Evolutionary conservation across 2,329 filamentous ascomycete species (phyloP).

Genomic region (Colletotrichum endophyticum): DNA sequence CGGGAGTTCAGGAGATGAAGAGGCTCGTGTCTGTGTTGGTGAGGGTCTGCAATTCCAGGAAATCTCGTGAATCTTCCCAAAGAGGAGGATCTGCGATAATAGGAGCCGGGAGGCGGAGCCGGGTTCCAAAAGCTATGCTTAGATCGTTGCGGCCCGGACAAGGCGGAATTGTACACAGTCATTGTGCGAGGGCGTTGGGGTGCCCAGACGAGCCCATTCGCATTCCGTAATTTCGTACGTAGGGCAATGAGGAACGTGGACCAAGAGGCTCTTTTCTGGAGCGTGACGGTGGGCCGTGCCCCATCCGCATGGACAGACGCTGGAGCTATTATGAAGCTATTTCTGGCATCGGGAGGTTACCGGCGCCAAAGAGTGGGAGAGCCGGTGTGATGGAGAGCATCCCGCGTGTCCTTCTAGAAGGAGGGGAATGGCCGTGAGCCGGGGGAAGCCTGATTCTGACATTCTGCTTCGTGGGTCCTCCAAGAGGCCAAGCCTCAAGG

Average conservation of each 20-base stretch:
- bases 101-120: conserved; percentile 10
- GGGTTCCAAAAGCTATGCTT: conserved; percentile 3
- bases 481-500: background rate
- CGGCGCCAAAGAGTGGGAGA: conserved; percentile 1
- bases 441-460: background rate
- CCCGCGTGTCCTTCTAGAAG: conserved; percentile 5
- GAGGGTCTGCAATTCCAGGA: conserved; percentile 5
- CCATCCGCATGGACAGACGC: background rate
- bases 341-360: conserved; percentile 12
- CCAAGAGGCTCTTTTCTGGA: conserved; percentile 2
- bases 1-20: conserved; percentile 5
- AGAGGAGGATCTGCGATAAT: conserved; percentile 14
- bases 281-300: background rate
- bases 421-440: background rate
- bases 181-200: background rate
- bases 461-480: background rate
- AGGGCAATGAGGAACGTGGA: conserved; percentile 7
- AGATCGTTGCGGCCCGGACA: background rate
- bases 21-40: background rate
- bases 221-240: conserved; percentile 5
- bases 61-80: background rate
- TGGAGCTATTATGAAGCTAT: conserved; percentile 1
- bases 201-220: background rate
- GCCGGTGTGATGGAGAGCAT: background rate
- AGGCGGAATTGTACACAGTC: background rate